These are phyloP conservation scores for Calonectria naviculata DNA, from an alignment of 2,329 filamentous ascomycete species.

Conservation along the genomic window DNA sequence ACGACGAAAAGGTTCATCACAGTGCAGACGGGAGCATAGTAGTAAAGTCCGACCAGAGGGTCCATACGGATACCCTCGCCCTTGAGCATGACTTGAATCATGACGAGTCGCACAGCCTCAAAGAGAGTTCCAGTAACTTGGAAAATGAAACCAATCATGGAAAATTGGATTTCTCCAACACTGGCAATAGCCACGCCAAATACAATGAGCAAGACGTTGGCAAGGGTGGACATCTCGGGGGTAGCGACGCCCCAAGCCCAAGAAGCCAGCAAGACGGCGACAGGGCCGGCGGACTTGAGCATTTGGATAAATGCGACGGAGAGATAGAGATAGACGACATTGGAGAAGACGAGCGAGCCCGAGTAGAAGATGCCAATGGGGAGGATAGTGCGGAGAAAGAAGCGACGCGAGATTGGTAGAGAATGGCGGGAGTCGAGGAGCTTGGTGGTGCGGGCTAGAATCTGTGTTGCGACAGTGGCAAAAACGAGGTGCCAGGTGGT, in stretches of 20 bases:
- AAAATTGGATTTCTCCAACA: constrained; percentile 76
- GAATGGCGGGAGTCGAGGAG: constrained; percentile 72
- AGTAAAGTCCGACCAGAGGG: constrained; percentile 88
- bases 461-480: constrained; percentile 73
- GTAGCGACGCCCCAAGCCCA: constrained; percentile 68
- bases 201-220: constrained; percentile 64
- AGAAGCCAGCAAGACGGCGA: constrained; percentile 73
- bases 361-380: constrained; percentile 76
- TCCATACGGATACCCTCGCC: constrained; percentile 86
- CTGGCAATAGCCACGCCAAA: constrained; percentile 64
- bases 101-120: constrained; percentile 83
- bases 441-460: constrained; percentile 71
- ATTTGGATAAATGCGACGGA: constrained; percentile 78
- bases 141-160: constrained; percentile 72
- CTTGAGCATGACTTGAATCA: constrained; percentile 86
- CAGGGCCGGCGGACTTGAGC: constrained; percentile 76
- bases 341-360: constrained; percentile 73
- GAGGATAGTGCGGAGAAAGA: constrained; percentile 72
- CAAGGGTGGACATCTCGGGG: constrained; percentile 55
- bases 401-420: constrained; percentile 68
- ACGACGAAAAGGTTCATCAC: constrained; percentile 81
- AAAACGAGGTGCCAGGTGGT: constrained; percentile 77
- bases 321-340: constrained; percentile 75
- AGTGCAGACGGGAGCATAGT: constrained; percentile 88
- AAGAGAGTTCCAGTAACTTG: constrained; percentile 83